Percentiles rank a stretch among this genome's conserved stretches.
Evolutionary conservation across 176 grass and related monocot genomes (phyloP).

Genomic region (Lolium rigidum): DNA sequence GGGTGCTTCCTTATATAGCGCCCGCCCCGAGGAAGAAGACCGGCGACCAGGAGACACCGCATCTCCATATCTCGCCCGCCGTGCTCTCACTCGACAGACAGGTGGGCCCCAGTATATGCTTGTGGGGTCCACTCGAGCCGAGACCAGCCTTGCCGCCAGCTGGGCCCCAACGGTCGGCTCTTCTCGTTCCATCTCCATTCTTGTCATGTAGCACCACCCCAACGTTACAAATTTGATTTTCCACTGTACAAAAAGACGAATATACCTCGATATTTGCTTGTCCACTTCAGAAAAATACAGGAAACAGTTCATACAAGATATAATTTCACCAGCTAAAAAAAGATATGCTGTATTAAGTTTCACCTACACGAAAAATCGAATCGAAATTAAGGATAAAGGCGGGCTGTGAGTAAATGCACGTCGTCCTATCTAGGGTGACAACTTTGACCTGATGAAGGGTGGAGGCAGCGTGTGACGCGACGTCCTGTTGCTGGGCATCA

Average conservation of each 20-base stretch:
- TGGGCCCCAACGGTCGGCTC: neutral
- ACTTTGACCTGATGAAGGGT: constrained; percentile 32
- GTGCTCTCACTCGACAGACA: too few relatives aligned
- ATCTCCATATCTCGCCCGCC: too few relatives aligned
- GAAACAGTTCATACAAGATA: neutral
- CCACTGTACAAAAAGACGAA: too few relatives aligned
- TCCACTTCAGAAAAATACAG: neutral
- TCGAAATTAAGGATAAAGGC: neutral
- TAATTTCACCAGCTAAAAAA: too few relatives aligned
- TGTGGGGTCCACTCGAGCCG: neutral
- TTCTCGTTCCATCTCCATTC: neutral
- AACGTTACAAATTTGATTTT: too few relatives aligned
- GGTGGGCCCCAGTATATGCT: too few relatives aligned
- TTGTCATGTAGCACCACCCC: neutral
- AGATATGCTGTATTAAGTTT: too few relatives aligned
- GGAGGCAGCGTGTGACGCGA: constrained; percentile 4
- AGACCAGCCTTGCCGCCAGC: neutral
- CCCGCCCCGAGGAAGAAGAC: neutral
- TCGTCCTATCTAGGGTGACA: neutral
- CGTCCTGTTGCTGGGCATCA: constrained; percentile 16
- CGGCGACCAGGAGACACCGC: neutral
- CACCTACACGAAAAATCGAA: neutral
- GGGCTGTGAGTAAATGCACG: neutral
- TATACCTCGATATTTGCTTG: neutral
- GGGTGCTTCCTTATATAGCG: constrained; percentile 34